A percentile compares a stretch with the other conserved stretches of the same genome.
phyloP scores from a whole-genome alignment of 345 rosid species.

The Carallia brachiata region DNA sequence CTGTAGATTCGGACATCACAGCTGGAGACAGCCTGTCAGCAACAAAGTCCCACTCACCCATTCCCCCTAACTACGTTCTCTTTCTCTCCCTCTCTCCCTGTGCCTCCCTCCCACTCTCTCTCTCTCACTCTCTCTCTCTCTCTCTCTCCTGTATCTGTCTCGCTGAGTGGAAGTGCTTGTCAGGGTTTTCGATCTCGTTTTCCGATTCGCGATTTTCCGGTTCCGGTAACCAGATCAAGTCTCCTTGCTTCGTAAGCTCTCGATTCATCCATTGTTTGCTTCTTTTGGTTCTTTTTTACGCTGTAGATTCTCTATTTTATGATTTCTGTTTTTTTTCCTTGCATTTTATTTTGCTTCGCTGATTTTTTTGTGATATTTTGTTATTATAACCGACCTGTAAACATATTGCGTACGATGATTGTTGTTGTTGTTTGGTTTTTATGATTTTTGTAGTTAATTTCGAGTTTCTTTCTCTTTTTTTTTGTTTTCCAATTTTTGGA shows the following conservation, averaged over 20 bases:
- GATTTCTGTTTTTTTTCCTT: neutral
- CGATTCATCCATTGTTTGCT: neutral
- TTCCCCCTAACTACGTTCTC: constrained; percentile 40
- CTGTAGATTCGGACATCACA: constrained; percentile 56
- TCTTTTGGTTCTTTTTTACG: neutral
- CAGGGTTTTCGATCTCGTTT: constrained; percentile 48
- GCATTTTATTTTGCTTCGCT: neutral
- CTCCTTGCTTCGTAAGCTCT: constrained; percentile 55
- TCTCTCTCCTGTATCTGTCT: neutral
- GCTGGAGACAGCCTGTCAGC: constrained; percentile 99
- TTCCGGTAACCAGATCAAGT: constrained; percentile 45
- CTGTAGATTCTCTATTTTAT: neutral
- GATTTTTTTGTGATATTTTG: neutral
- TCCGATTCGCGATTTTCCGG: constrained; percentile 16
- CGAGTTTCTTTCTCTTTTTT: neutral
- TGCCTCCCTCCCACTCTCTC: neutral
- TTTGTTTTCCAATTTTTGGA: neutral
- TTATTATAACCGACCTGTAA: neutral
- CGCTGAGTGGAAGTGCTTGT: neutral
- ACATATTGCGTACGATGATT: neutral
- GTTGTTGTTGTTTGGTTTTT: neutral
- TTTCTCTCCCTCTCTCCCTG: constrained; percentile 5
- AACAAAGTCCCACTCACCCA: constrained; percentile 85
- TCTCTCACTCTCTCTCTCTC: constrained; percentile 14
- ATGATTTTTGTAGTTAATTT: neutral